Evolutionary conservation across 371 early-diverging fungal species (phyloP), one percentile per base, ranked within the genome.

Genomic region (Dichotomocladium elegans): DNA sequence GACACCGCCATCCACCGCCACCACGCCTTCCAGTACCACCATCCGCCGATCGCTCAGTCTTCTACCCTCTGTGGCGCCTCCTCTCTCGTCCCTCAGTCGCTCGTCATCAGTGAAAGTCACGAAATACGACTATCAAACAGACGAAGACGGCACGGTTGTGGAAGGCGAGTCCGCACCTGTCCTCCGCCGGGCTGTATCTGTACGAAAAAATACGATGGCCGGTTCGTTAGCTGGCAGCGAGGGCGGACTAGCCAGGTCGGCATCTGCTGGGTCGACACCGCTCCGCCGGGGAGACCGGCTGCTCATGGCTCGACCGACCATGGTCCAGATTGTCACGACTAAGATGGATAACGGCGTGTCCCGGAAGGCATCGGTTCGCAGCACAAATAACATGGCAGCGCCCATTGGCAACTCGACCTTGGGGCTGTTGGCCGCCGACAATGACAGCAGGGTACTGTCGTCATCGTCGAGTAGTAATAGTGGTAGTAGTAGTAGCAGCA

Each of bases 71-170:
- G 29, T 15, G 27, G 29, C 21, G 25, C 31, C 35, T 15, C 10
- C 34, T 25, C 11, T 49, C 6, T 9, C 54, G 0, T 51, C 11
- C 10, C 25, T 59, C 22, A 61, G 43, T 34, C 56, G 72, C 28
- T 57, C 72, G 8, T 62, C 72, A 7, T 72, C 72, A 19, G 66
- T 72, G 46, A 62, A 60, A 51, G 48, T 72, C 3, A 57, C 60
- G 1, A 72, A 72, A 58, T 68, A 68, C 35, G 71, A 71, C 21
- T 34, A 58, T 35, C 41, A 21, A 31, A n/a, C 17, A 21, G 3
- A n/a, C 11, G 7, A 30, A 14, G 31, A 49, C 14, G 53, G 41
- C 9, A 27, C 35, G 1, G 60, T 59, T 9, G 50, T 51, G 29
- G n/a, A n/a, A n/a, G n/a, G n/a, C n/a, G n/a, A n/a, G n/a, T n/a